Evolutionary conservation across 2,329 filamentous ascomycete genomes (phyloP), one percentile per base, ranked within the genome.

Genomic region (Hypoxylon sp.): DNA sequence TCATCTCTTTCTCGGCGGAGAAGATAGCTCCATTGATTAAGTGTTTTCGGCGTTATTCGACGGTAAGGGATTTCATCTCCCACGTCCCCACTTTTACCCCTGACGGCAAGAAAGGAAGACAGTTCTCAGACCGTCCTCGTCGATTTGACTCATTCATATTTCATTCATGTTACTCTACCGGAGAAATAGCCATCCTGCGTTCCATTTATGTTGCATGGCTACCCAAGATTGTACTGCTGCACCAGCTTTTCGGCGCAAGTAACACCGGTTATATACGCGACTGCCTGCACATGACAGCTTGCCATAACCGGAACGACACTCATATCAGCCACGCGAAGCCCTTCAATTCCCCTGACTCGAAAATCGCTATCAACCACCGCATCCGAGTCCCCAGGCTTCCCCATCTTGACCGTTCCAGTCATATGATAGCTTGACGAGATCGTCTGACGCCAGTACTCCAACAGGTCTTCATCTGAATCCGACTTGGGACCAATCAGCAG

Each of bases 401-500:
- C 87, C 87, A 90, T 89, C 73, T 83, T 83, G 8, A 80, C 81
- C 0, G 87, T 90, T 0, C 85, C 83, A 0, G 79, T 84, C 82
- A 82, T 87, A 72, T 85, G 86, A 83, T 81, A 88, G 56, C 78
- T 84, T 2, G 81, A 84, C 30, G 74, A 78, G n/a, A 80, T 76
- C 23, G 76, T 82, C 27, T 81, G 74, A 58, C 74, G 77, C 80
- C 80, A 86, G 69, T 80, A 77, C 1, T 64, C 74, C 6, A 81
- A 71, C 9, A 90, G 77, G 61, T 88, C 85, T 55, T 87, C 85
- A 21, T 88, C 86, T 0, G 79, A 81, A 0, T 82, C 80, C 5
- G 81, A 81, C 23, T 78, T 72, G 0, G 86, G 85, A 0, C 75
- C 82, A 0, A 77, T 73, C 14, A 86, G 65, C 45, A 78, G 75